Conservation (phyloP, 1,284 basidiomycete species). For the Melampsora occidentalis region DNA sequence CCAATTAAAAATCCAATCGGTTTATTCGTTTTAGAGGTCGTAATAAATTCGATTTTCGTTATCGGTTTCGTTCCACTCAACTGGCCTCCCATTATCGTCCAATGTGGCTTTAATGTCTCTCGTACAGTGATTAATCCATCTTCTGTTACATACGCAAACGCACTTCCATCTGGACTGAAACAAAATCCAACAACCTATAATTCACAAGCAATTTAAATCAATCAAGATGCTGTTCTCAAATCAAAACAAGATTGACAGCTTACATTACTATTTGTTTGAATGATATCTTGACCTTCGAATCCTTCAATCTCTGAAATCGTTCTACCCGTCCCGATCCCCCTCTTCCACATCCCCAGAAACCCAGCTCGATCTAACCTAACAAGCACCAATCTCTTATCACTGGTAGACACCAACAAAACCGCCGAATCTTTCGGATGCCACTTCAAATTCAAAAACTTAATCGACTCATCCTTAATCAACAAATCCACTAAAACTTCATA, state of each 20-base stretch:
- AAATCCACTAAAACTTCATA: constrained; percentile 17
- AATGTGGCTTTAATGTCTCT: constrained; percentile 29
- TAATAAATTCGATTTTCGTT: constrained; percentile 27
- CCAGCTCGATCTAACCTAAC: constrained; percentile 29
- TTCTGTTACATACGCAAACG: constrained; percentile 29
- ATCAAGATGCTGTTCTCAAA: background rate
- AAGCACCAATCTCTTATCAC: constrained; percentile 16
- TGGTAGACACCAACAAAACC: constrained; percentile 29
- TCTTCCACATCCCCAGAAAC: constrained; percentile 16
- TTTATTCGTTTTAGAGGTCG: background rate
- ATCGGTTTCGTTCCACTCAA: constrained; percentile 7
- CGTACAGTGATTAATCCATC: constrained; percentile 28
- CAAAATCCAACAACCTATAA: constrained; percentile 26
- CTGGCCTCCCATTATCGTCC: constrained; percentile 41
- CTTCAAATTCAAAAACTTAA: background rate
- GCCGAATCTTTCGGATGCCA: constrained; percentile 26
- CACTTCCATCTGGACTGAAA: constrained; percentile 36
- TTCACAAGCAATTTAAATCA: background rate
- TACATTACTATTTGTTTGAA: constrained; percentile 26
- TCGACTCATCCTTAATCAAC: background rate
- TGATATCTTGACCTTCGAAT: constrained; percentile 33
- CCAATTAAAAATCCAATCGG: constrained; percentile 24
- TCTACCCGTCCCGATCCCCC: constrained; percentile 4
- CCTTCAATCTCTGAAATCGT: constrained; percentile 17
- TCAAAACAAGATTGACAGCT: background rate